These are phyloP conservation scores for Truncatella angustata DNA, from an alignment of 2,329 filamentous ascomycete genomes.

Conservation along the genomic window DNA sequence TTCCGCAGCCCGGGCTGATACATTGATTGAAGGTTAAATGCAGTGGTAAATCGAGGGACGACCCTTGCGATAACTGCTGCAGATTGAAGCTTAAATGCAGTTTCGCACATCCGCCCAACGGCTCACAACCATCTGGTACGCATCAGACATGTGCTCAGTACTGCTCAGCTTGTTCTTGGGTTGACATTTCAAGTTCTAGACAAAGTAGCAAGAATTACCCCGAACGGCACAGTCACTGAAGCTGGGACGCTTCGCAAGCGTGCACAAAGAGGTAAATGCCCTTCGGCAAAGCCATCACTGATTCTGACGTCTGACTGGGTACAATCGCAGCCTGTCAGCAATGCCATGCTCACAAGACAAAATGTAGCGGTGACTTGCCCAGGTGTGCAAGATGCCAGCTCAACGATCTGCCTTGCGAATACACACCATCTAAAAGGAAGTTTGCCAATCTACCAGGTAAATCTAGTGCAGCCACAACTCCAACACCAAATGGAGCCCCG, in stretches of 20 bases:
- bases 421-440: slow-evolving; percentile 36
- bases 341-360: slow-evolving; percentile 42
- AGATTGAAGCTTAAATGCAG: slow-evolving; percentile 35
- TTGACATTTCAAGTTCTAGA: slow-evolving; percentile 17
- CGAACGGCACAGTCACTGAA: slow-evolving; percentile 39
- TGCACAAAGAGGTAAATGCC: slow-evolving; percentile 31
- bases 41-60: slow-evolving; percentile 33
- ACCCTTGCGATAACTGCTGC: slow-evolving; percentile 36
- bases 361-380: slow-evolving; percentile 40
- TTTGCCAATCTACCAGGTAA: slow-evolving; percentile 30
- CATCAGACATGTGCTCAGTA: too few species aligned
- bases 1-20: too few species aligned
- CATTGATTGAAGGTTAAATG: slow-evolving; percentile 37
- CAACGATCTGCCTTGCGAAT: slow-evolving; percentile 36
- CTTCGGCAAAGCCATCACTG: background rate
- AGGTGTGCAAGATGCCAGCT: slow-evolving; percentile 36
- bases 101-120: slow-evolving; percentile 22
- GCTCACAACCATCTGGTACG: slow-evolving; percentile 9
- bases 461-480: slow-evolving; percentile 6
- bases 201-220: slow-evolving; percentile 35
- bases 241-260: slow-evolving; percentile 40
- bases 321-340: slow-evolving; percentile 30
- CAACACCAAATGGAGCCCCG: slow-evolving; percentile 4
- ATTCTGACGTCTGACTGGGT: background rate
- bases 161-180: too few species aligned